A percentile compares a stretch with the other conserved stretches of the same genome.
phyloP scores from a whole-genome alignment of 352 stramenopile genomes.

The Peronospora tabacina region DNA sequence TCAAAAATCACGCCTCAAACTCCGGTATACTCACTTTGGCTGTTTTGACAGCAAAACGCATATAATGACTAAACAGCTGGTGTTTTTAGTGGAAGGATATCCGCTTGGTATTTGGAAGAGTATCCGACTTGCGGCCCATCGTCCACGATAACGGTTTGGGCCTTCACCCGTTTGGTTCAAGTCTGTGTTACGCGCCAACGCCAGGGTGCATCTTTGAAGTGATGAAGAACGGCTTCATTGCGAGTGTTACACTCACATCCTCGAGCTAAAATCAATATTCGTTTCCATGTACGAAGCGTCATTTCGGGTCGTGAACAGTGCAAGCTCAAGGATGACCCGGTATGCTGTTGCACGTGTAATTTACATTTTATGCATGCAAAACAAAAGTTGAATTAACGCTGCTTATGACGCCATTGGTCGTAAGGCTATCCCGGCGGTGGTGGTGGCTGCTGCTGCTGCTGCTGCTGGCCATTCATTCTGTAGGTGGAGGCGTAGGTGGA shows the following conservation, averaged over 20 bases:
- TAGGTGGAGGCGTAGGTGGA: constrained; percentile 15
- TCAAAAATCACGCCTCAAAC: constrained; percentile 61
- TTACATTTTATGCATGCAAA: constrained; percentile 26
- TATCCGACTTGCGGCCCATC: constrained; percentile 51
- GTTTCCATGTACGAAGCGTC: background rate
- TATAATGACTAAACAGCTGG: background rate
- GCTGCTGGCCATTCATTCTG: constrained; percentile 18
- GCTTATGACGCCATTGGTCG: constrained; percentile 27
- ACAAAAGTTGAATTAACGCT: constrained; percentile 14
- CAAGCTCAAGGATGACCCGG: constrained; percentile 2
- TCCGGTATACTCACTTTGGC: constrained; percentile 26
- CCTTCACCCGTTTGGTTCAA: constrained; percentile 73
- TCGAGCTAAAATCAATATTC: constrained; percentile 7
- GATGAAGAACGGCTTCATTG: constrained; percentile 72
- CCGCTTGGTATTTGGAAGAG: constrained; percentile 40
- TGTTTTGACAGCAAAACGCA: background rate
- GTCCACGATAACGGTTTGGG: constrained; percentile 72
- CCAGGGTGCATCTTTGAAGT: constrained; percentile 78
- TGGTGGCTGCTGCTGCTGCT: constrained; percentile 13
- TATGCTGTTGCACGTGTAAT: constrained; percentile 15
- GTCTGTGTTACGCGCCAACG: constrained; percentile 62
- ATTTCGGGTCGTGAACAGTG: background rate
- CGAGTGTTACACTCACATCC: constrained; percentile 57
- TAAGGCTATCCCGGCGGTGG: constrained; percentile 24
- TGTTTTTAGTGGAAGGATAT: constrained; percentile 59